phyloP scores from a whole-genome alignment of 2,329 filamentous ascomycete species.

The Aspergillus udagawae region DNA sequence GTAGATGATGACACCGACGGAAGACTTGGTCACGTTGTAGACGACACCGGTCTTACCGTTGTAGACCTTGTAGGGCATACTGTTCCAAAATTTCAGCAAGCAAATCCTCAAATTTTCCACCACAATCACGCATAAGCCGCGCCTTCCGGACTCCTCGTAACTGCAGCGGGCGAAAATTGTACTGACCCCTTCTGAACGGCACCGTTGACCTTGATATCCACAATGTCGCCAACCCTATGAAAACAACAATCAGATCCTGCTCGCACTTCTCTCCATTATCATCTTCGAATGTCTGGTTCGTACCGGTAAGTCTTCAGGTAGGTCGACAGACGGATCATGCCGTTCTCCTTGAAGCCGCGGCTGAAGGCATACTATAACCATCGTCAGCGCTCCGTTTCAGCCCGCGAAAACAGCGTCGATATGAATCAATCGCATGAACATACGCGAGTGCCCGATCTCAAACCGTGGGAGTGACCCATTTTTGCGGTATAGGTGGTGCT shows the following conservation, averaged over 20 bases:
- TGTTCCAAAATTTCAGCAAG: slow-evolving; percentile 40
- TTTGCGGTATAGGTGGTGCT: slow-evolving; percentile 53
- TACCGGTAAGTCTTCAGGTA: slow-evolving; percentile 93
- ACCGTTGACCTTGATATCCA: slow-evolving; percentile 98
- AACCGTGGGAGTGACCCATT: slow-evolving; percentile 85
- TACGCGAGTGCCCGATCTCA: slow-evolving; percentile 81
- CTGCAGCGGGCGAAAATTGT: slow-evolving; percentile 21
- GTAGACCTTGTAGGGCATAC: slow-evolving; percentile 99
- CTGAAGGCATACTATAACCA: slow-evolving; percentile 76
- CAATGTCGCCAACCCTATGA: slow-evolving; percentile 88
- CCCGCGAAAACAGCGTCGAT: slow-evolving; percentile 4
- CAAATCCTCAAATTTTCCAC: slow-evolving; percentile 11
- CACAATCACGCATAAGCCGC: slow-evolving; percentile 4
- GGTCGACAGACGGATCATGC: slow-evolving; percentile 87
- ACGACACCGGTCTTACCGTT: slow-evolving; percentile 98
- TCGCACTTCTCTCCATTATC: slow-evolving; percentile 9
- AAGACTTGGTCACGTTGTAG: slow-evolving; percentile 98
- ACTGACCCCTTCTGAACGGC: slow-evolving; percentile 95
- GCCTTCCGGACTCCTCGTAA: slow-evolving; percentile 5
- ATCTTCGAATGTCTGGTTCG: slow-evolving; percentile 27
- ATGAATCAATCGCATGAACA: slow-evolving; percentile 35
- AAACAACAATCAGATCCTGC: slow-evolving; percentile 44
- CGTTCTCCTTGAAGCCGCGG: slow-evolving; percentile 90
- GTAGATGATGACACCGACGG: slow-evolving; percentile 98
- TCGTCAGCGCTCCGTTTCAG: slow-evolving; percentile 25